Conservation (phyloP, 805 yeast genomes). For the Grigorovia yakushimaensis region DNA sequence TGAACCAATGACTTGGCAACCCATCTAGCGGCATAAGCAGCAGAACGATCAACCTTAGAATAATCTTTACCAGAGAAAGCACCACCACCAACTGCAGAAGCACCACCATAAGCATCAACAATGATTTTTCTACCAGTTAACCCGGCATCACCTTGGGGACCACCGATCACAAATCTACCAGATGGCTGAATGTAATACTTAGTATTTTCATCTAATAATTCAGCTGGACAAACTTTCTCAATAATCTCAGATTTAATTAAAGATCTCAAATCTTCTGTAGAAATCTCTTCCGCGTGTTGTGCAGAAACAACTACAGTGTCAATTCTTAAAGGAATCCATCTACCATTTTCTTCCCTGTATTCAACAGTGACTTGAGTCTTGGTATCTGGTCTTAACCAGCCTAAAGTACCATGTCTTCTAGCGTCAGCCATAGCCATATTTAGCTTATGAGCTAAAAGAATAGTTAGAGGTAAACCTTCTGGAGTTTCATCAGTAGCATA, state of each 20-base stretch:
- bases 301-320: conserved; percentile 97
- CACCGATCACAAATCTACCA: conserved; percentile 99
- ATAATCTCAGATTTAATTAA: conserved; percentile 72
- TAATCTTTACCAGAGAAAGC: conserved; percentile 99
- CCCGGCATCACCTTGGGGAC: conserved; percentile 99
- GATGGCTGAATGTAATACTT: conserved; percentile 98
- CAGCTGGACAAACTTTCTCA: conserved; percentile 85
- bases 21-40: conserved; percentile 99
- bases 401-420: conserved; percentile 88
- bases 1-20: conserved; percentile 95
- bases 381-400: conserved; percentile 99
- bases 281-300: conserved; percentile 93
- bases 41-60: conserved; percentile 99
- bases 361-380: conserved; percentile 99
- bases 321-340: conserved; percentile 90
- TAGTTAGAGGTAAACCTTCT: conserved; percentile 92
- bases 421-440: conserved; percentile 95
- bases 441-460: conserved; percentile 87
- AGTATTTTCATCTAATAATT: conserved; percentile 89
- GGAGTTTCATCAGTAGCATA: conserved; percentile 99
- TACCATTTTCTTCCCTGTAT: conserved; percentile 89
- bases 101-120: conserved; percentile 99
- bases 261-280: conserved; percentile 83
- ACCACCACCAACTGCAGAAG: conserved; percentile 99
- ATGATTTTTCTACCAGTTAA: conserved; percentile 98